Percentiles rank a stretch among this genome's conserved stretches.
phyloP scores from a whole-genome alignment of 2,329 filamentous ascomycete species.

The Penicillium thymicola region DNA sequence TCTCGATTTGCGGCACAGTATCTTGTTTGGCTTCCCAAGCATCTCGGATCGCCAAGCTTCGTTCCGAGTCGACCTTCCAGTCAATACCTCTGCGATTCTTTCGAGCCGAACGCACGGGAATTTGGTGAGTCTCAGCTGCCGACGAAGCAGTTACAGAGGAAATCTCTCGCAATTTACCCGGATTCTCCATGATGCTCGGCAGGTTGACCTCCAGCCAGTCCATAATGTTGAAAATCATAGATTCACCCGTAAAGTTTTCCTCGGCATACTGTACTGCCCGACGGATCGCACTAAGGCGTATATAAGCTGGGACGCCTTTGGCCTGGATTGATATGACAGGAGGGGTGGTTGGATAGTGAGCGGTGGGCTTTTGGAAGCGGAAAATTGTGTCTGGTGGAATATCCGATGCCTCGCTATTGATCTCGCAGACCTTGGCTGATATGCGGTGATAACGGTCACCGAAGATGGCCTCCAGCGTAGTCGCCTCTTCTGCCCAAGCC shows the following conservation, averaged over 20 bases:
- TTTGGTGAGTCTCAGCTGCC: conserved; percentile 14
- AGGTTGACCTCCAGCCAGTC: conserved; percentile 90
- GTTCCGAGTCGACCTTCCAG: conserved; percentile 58
- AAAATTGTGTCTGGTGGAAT: conserved; percentile 48
- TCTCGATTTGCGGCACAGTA: conserved; percentile 64
- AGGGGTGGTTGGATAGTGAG: conserved; percentile 66
- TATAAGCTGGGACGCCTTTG: conserved; percentile 78
- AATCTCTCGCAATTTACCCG: conserved; percentile 79
- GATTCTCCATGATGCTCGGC: conserved; percentile 75
- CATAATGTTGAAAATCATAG: conserved; percentile 85
- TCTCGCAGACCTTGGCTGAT: conserved; percentile 64
- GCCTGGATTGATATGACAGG: conserved; percentile 67
- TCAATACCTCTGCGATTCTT: conserved; percentile 58
- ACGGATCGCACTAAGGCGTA: conserved; percentile 82
- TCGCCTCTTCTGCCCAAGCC: conserved; percentile 83
- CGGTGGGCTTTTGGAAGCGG: conserved; percentile 68
- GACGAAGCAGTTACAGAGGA: conserved; percentile 67
- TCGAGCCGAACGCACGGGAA: conserved; percentile 29
- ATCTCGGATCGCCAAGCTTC: conserved; percentile 57
- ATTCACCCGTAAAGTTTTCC: conserved; percentile 71
- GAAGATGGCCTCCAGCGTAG: conserved; percentile 80
- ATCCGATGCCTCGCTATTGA: conserved; percentile 58
- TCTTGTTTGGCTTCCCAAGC: conserved; percentile 69
- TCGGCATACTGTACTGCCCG: conserved; percentile 69
- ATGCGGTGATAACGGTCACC: conserved; percentile 66